Percentiles rank a stretch among this genome's conserved stretches.
These are phyloP conservation scores for Fusarium tricinctum DNA, from an alignment of 2,329 filamentous ascomycete species.

Conservation along the genomic window DNA sequence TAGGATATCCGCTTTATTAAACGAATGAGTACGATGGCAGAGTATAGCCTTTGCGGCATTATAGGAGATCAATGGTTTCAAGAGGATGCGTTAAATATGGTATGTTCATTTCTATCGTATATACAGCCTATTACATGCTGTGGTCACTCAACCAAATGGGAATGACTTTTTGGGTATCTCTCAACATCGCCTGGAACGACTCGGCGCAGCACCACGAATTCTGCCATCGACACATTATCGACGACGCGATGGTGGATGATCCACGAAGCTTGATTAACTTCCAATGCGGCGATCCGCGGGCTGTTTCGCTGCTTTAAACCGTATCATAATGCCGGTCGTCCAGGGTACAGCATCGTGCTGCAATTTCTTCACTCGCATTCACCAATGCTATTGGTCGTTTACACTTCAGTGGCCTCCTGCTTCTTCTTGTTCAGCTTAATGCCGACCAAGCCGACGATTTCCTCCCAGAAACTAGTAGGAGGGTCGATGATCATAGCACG, in stretches of 20 bases:
- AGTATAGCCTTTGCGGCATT: background rate
- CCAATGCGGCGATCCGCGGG: background rate
- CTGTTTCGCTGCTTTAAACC: background rate
- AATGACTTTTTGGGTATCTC: conserved; percentile 27
- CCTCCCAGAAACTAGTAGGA: conserved; percentile 58
- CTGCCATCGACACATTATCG: background rate
- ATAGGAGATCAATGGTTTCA: background rate
- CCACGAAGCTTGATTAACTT: background rate
- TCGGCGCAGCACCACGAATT: background rate
- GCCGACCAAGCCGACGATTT: conserved; percentile 33
- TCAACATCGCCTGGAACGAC: background rate
- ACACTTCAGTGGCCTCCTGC: conserved; percentile 18
- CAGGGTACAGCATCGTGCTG: background rate
- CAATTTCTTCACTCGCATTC: background rate
- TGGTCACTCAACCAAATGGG: conserved; percentile 8
- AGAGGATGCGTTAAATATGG: background rate
- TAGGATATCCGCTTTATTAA: accelerated
- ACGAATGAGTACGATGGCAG: background rate
- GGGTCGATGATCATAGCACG: conserved; percentile 52
- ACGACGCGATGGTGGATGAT: background rate
- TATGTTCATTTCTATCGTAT: conserved; percentile 25
- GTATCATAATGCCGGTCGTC: background rate
- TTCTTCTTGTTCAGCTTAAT: conserved; percentile 36
- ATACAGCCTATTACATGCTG: conserved; percentile 19
- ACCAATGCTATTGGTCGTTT: background rate